Evolutionary conservation across 2,329 filamentous ascomycete species (phyloP), one percentile per base, ranked within the genome.

Genomic region (Seiridium unicorne): DNA sequence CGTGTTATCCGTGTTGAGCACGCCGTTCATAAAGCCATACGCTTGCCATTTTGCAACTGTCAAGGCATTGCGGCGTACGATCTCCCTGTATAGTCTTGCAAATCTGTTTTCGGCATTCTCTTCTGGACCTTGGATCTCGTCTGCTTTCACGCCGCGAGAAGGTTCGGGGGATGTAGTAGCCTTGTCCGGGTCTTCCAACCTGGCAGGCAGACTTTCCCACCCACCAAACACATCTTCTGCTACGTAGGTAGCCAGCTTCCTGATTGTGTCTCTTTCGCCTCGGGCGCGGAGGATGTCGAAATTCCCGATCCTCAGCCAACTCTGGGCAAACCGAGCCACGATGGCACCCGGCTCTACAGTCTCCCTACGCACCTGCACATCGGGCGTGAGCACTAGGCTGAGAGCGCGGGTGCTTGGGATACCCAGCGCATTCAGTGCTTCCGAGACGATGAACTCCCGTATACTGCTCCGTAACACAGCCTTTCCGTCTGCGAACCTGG

Each of bases 11-110:
- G 95, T 98, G 76, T 99, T 99, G 60, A 99, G 81, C 3, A 99
- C 95, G 51, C 95, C 95, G 69, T 99, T 99, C 84, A 96, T 98
- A 78, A 99, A 99, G n/a, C 92, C 95, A 70, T 98, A 98, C 0
- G 92, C 93, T 78, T 99, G 96, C 94, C 95, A 98, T 66, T 89
- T 85, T 9, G 95, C 95, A 2, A 98, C 93, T 0, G 91, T 96
- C 61, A 84, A 81, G 1, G 95, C 95, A 71, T 97, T 99, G 38
- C 91, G 86, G 47, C 92, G 87, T 3, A 88, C 88, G 59, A 99
- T 88, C 69, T 96, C 93, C 42, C 95, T 88, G 74, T 96, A 99
- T 1, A 99, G 79, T 13, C 93, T 84, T 0, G 90, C 82, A 73
- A 95, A 99, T 38, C 94, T 85, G 72, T 99, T 99, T 71, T 97